Conservation (phyloP, 164 flowering plant species). For the Vitis rupestris region DNA sequence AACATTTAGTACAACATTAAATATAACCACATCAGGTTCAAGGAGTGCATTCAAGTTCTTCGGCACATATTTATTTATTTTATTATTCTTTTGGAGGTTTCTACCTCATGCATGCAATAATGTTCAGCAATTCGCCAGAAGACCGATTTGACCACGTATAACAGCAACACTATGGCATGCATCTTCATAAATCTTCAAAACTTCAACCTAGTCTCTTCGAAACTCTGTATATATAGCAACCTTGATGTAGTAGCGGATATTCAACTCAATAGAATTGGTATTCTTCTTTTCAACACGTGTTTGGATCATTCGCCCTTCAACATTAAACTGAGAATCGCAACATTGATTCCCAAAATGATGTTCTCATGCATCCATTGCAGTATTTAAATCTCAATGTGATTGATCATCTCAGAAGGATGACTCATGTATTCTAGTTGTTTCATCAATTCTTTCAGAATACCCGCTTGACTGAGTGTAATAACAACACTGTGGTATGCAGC, state of each 20-base stretch:
- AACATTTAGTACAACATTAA: slow-evolving; percentile 91
- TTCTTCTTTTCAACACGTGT: too few relatives aligned
- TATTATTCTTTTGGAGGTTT: slow-evolving; percentile 48
- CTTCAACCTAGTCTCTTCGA: too few relatives aligned
- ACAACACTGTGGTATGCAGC: too few relatives aligned
- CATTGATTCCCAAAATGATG: slow-evolving; percentile 26
- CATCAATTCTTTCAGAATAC: neutral
- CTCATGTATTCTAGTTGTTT: slow-evolving; percentile 2
- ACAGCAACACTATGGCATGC: slow-evolving; percentile 83
- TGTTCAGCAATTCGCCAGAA: slow-evolving; percentile 57
- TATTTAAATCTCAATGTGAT: slow-evolving; percentile 54
- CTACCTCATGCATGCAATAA: slow-evolving; percentile 75
- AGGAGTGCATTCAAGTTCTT: slow-evolving; percentile 81
- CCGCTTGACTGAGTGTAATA: too few relatives aligned
- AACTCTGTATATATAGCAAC: too few relatives aligned
- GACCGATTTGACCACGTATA: slow-evolving; percentile 92
- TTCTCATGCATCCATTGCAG: slow-evolving; percentile 52
- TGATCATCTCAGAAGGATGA: slow-evolving; percentile 34
- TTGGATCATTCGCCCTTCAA: neutral
- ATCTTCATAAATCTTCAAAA: neutral
- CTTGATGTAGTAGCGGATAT: too few relatives aligned
- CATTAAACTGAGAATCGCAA: slow-evolving; percentile 10
- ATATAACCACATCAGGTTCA: slow-evolving; percentile 88
- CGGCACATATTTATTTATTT: slow-evolving; percentile 33
- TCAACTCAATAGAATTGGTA: too few relatives aligned